Percentiles rank a stretch among this genome's conserved stretches.
Evolutionary conservation across 2,329 filamentous ascomycete genomes (phyloP).

Genomic region (Monilinia fructicola): DNA sequence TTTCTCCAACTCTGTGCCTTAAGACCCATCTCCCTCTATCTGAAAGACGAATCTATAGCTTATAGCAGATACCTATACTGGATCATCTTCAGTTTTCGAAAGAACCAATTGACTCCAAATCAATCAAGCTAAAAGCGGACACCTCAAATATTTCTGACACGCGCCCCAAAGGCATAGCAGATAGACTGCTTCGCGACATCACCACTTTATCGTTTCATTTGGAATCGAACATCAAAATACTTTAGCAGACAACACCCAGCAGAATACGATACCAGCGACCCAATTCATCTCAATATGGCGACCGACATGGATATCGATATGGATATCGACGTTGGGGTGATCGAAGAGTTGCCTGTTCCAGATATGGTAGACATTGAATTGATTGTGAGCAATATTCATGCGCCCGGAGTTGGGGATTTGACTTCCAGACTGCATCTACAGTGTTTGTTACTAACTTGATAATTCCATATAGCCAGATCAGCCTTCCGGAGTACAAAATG

Average conservation of each 20-base stretch:
- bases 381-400: conserved; percentile 12
- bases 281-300: conserved; percentile 32
- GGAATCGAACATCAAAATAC: neutral
- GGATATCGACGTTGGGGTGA: conserved; percentile 64
- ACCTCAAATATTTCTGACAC: neutral
- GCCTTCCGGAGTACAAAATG: conserved; percentile 28
- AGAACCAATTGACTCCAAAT: neutral
- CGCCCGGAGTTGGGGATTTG: neutral
- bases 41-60: neutral
- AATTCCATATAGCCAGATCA: conserved; percentile 26
- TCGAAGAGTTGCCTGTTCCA: conserved; percentile 40
- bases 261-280: neutral
- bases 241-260: neutral
- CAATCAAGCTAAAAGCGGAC: neutral
- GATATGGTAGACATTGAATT: conserved; percentile 23
- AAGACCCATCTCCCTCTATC: neutral
- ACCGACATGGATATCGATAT: conserved; percentile 70
- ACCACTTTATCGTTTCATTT: neutral
- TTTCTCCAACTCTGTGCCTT: neutral
- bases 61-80: neutral
- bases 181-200: neutral
- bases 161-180: neutral
- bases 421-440: neutral
- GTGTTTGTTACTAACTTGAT: neutral
- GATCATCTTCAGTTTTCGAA: neutral